phyloP scores from a whole-genome alignment of 768 basidiomycete species.

The Rhodotorula paludigena region DNA sequence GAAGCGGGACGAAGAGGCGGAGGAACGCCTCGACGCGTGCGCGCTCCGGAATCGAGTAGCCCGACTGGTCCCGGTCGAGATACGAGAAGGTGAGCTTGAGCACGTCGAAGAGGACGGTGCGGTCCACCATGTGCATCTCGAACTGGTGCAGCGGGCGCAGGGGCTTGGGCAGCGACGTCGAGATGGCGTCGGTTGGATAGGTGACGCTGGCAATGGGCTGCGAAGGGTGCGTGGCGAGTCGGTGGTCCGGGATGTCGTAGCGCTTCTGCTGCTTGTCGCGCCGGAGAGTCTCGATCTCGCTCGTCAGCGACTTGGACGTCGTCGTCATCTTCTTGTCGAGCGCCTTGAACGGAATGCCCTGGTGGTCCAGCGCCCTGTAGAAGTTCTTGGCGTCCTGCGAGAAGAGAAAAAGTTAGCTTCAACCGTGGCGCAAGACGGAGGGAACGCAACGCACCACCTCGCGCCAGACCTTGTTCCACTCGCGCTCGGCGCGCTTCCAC shows the following conservation, averaged over 20 bases:
- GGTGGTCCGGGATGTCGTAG: conserved; percentile 38
- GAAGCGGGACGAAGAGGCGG: conserved; percentile 71
- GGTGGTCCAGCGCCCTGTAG: conserved; percentile 95
- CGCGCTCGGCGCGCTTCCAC: conserved; percentile 86
- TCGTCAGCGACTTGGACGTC: conserved; percentile 74
- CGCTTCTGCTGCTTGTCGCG: conserved; percentile 47
- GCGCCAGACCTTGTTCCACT: conserved; percentile 95
- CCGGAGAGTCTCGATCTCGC: conserved; percentile 67
- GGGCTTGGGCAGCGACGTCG: conserved; percentile 46
- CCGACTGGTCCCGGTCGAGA: conserved; percentile 70
- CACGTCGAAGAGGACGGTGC: conserved; percentile 70
- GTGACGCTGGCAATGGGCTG: background rate
- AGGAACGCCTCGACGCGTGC: conserved; percentile 81
- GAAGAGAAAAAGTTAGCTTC: background rate
- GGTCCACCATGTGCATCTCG: conserved; percentile 56
- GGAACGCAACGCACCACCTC: conserved; percentile 58
- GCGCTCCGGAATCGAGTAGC: conserved; percentile 65
- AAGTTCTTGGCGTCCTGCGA: conserved; percentile 79
- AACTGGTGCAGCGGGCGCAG: conserved; percentile 58
- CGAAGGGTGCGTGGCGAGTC: conserved; percentile 5
- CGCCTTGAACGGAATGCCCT: conserved; percentile 86
- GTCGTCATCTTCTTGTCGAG: conserved; percentile 91
- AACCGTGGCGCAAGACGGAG: too few species aligned
- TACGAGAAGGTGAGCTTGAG: conserved; percentile 86
- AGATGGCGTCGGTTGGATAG: conserved; percentile 47